Percentiles rank a stretch among this genome's conserved stretches.
Evolutionary conservation across 495 filamentous ascomycete genomes (phyloP).

Genomic region (Recurvomyces mirabilis): DNA sequence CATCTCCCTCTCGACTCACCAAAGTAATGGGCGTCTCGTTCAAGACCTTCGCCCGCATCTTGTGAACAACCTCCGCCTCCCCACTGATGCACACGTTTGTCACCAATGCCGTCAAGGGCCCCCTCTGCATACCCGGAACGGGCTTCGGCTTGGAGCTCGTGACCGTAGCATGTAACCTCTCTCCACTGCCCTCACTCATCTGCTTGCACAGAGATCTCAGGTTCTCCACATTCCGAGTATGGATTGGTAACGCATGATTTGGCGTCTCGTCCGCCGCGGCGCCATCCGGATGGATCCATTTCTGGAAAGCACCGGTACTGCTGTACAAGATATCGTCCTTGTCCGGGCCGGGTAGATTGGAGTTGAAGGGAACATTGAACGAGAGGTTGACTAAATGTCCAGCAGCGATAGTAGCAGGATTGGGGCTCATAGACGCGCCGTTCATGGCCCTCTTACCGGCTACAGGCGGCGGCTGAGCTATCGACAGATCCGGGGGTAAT

Average conservation of each 20-base stretch:
- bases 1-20: constrained; percentile 45
- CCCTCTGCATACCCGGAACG: constrained; percentile 51
- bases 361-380: constrained; percentile 93
- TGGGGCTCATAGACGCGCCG: constrained; percentile 27
- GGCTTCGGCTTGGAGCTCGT: constrained; percentile 72
- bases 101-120: constrained; percentile 58
- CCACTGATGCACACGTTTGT: constrained; percentile 86
- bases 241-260: constrained; percentile 77
- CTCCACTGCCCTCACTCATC: constrained; percentile 58
- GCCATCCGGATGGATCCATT: constrained; percentile 85
- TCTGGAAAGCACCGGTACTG: constrained; percentile 64
- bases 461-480: neutral
- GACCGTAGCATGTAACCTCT: constrained; percentile 66
- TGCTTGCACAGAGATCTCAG: constrained; percentile 67
- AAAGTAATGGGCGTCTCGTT: constrained; percentile 78
- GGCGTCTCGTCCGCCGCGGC: constrained; percentile 63
- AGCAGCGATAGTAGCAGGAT: constrained; percentile 28
- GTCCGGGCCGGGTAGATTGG: constrained; percentile 80
- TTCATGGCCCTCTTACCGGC: constrained; percentile 51
- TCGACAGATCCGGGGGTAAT: neutral
- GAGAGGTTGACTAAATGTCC: constrained; percentile 47
- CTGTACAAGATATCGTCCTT: constrained; percentile 85
- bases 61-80: constrained; percentile 67
- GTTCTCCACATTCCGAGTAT: constrained; percentile 68
- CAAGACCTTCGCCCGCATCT: constrained; percentile 72